A percentile compares a stretch with the other conserved stretches of the same genome.
Evolutionary conservation across 495 filamentous ascomycete genomes (phyloP).

Genomic region (Eremomyces bilateralis): DNA sequence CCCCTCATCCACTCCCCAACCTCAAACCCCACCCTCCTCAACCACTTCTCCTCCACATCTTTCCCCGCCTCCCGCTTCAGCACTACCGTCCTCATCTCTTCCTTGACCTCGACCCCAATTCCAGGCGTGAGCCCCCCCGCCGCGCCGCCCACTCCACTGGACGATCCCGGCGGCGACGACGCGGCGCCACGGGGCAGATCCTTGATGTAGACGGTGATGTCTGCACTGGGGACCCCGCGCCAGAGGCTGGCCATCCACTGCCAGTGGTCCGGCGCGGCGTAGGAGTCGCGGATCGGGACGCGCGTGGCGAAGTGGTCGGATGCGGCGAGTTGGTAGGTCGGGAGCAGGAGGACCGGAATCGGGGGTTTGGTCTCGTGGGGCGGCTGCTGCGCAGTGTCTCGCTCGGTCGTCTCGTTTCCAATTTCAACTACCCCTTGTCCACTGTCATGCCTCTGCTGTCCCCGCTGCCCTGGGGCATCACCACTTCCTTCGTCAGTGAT

Average conservation of each 20-base stretch:
- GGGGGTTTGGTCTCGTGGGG: too few species aligned
- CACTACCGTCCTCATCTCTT: constrained; percentile 33
- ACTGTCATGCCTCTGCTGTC: too few species aligned
- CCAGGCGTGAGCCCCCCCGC: too few species aligned
- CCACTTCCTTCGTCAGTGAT: too few species aligned
- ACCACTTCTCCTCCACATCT: constrained; percentile 36
- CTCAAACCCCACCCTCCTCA: constrained; percentile 60
- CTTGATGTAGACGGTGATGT: constrained; percentile 56
- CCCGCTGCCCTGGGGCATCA: too few species aligned
- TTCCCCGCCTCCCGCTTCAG: constrained; percentile 25
- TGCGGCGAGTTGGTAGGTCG: constrained; percentile 53
- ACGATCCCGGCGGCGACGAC: too few species aligned
- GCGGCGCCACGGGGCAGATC: too few species aligned
- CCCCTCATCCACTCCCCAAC: constrained; percentile 54
- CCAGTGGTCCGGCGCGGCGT: constrained; percentile 79
- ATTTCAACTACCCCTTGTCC: too few species aligned
- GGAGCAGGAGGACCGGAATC: constrained; percentile 48
- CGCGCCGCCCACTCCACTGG: too few species aligned
- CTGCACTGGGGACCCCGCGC: constrained; percentile 68
- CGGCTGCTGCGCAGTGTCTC: not conserved
- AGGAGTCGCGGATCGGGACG: constrained; percentile 55
- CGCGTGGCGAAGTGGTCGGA: constrained; percentile 50
- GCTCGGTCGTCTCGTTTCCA: not conserved
- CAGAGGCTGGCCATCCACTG: constrained; percentile 94
- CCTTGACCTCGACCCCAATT: constrained; percentile 31